Percentiles rank a stretch among this genome's conserved stretches.
phyloP scores from a whole-genome alignment of 2,329 filamentous ascomycete species.

The Ophiocordyceps camponoti-floridani region DNA sequence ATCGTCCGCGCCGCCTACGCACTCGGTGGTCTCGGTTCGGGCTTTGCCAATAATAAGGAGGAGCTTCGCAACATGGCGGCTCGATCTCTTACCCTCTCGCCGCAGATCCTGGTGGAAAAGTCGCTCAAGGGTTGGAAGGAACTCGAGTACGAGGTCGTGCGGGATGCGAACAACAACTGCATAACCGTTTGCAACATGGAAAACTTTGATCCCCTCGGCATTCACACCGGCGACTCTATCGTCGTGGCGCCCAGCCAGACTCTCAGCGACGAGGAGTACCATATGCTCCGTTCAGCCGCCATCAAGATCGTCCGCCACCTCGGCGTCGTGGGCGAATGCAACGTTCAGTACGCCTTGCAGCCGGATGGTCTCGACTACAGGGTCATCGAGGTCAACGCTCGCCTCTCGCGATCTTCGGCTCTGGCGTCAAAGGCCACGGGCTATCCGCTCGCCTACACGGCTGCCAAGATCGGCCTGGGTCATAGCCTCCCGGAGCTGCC shows the following conservation, averaged over 20 bases:
- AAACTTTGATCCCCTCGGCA: conserved; percentile 96
- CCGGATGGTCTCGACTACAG: conserved; percentile 92
- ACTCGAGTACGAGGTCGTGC: conserved; percentile 96
- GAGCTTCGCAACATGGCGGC: conserved; percentile 33
- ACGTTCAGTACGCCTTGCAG: conserved; percentile 96
- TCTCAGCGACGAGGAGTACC: conserved; percentile 92
- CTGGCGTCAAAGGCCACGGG: conserved; percentile 94
- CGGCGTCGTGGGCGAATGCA: conserved; percentile 95
- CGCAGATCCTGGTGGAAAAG: conserved; percentile 56
- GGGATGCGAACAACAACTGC: conserved; percentile 91
- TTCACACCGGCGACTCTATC: conserved; percentile 95
- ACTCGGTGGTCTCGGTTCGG: conserved; percentile 83
- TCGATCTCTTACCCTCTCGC: conserved; percentile 90
- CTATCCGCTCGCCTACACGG: conserved; percentile 90
- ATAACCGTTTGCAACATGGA: conserved; percentile 99
- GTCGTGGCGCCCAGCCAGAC: conserved; percentile 96
- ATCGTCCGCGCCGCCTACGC: conserved; percentile 95
- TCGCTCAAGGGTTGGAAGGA: conserved; percentile 99
- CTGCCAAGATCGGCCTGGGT: conserved; percentile 84
- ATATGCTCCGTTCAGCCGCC: conserved; percentile 93
- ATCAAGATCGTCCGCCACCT: conserved; percentile 95
- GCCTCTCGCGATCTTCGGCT: conserved; percentile 86
- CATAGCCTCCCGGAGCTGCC: conserved; percentile 93
- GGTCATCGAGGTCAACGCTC: conserved; percentile 97
- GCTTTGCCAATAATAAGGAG: conserved; percentile 76